These are phyloP conservation scores for Botryotinia narcissicola DNA, from an alignment of 2,329 filamentous ascomycete genomes.

Conservation along the genomic window DNA sequence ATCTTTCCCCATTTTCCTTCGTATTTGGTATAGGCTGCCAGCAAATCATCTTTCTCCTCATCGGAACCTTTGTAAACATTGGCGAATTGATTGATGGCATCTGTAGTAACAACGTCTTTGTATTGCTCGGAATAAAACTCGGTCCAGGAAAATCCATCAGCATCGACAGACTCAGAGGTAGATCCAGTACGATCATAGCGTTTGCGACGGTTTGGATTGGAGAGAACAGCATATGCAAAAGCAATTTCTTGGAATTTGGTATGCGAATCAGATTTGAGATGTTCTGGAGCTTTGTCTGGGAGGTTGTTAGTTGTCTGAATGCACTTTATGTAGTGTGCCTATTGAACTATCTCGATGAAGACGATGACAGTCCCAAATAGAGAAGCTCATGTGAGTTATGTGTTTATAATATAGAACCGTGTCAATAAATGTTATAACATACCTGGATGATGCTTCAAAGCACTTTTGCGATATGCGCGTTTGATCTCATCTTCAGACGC, in stretches of 20 bases:
- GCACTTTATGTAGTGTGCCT: neutral
- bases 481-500: constrained; percentile 81
- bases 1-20: constrained; percentile 75
- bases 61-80: constrained; percentile 79
- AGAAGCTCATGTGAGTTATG: neutral
- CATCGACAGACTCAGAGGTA: constrained; percentile 77
- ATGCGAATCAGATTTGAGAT: constrained; percentile 70
- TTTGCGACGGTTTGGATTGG: constrained; percentile 73
- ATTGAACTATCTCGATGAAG: neutral
- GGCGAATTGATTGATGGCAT: constrained; percentile 74
- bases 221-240: constrained; percentile 91
- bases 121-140: constrained; percentile 87
- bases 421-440: constrained; percentile 36
- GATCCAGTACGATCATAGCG: constrained; percentile 90
- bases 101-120: constrained; percentile 68
- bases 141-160: constrained; percentile 85
- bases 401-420: neutral
- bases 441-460: constrained; percentile 85
- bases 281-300: constrained; percentile 71
- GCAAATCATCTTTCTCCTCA: constrained; percentile 76
- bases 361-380: neutral
- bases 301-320: constrained; percentile 21
- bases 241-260: constrained; percentile 84
- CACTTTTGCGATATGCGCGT: constrained; percentile 85
- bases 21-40: constrained; percentile 69